Evolutionary conservation across 805 yeast species (phyloP), one percentile per base, ranked within the genome.

Genomic region (Zygoascus bituminiphila): DNA sequence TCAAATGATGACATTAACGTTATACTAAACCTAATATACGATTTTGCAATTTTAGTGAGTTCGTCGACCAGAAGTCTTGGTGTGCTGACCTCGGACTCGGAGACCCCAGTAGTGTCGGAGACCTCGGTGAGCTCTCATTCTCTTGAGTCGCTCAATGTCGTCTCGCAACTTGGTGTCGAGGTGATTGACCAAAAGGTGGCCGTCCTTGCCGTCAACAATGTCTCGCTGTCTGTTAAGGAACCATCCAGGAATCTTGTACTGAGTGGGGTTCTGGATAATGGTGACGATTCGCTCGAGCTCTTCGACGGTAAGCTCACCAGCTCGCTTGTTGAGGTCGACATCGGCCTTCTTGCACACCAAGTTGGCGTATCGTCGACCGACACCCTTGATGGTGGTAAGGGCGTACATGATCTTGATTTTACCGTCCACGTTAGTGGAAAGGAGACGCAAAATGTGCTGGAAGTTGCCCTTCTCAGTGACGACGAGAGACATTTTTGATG

Each of bases 351-450:
- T 94, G 83, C 98, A 93, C 72, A 93, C 96, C 79, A 93, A 81
- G 89, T 94, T 93, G 77, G 98, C 81, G 86, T 91, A 94, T 81
- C 99, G 93, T 79, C 98, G 94, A 81, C 98, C 98, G 70, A 93
- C 98, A 89, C 99, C 99, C 81, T 96, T 87, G 75, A 93, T 94
- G 78, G 89, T 85, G 82, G 98, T 89, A 79, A 93, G 81, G 75
- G 99, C 99, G 87, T 89, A 94, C 93, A 93, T 94, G 77, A 93
- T 83, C 84, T 93, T 93, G 83, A 91, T 91, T 88, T 95, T 89
- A 85, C 99, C 99, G 78, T 93, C 99, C 75, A 93, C 97, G 89
- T 93, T 93, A 79, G 99, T 93, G 88, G 94, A 93, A 79, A 93
- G 88, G 81, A 93, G 87, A 91, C 97, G 98, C 81, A 93, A 86